Conservation (phyloP, 495 filamentous ascomycete species). For the Tuber magnatum region DNA sequence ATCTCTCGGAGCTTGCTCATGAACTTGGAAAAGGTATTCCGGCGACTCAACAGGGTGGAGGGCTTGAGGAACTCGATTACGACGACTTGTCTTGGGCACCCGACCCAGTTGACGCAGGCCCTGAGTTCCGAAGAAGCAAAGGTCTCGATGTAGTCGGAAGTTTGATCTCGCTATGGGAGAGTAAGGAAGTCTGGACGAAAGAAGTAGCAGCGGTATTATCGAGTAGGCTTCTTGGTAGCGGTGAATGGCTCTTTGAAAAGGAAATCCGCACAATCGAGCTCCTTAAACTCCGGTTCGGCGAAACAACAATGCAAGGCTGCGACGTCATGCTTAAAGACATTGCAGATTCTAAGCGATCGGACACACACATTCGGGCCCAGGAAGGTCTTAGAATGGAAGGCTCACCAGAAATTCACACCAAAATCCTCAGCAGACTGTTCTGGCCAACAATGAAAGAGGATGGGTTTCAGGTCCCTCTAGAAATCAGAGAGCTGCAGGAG, state of each 20-base stretch:
- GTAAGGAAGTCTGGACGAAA: constrained; percentile 81
- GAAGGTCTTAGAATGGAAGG: constrained; percentile 37
- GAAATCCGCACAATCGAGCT: constrained; percentile 68
- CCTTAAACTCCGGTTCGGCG: constrained; percentile 81
- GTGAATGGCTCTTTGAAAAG: constrained; percentile 42
- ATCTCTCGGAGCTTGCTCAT: constrained; percentile 65
- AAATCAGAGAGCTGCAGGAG: constrained; percentile 57
- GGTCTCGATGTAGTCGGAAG: constrained; percentile 86
- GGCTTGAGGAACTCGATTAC: constrained; percentile 65
- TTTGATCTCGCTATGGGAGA: constrained; percentile 76
- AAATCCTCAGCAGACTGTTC: constrained; percentile 86
- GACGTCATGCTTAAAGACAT: constrained; percentile 97
- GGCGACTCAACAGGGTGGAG: constrained; percentile 24
- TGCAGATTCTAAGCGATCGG: constrained; percentile 70
- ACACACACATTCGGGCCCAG: constrained; percentile 55
- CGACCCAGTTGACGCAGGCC: constrained; percentile 84
- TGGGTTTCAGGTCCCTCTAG: constrained; percentile 61
- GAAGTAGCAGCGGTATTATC: constrained; percentile 82
- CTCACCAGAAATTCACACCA: constrained; percentile 53
- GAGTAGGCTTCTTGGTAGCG: constrained; percentile 68
- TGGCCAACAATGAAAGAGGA: constrained; percentile 82
- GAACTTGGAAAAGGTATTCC: constrained; percentile 58
- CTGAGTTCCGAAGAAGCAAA: constrained; percentile 83
- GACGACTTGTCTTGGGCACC: constrained; percentile 88
- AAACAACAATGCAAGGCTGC: constrained; percentile 74